Conservation (phyloP, 2,329 filamentous ascomycete species). For the Herpomyces periplanetae region DNA sequence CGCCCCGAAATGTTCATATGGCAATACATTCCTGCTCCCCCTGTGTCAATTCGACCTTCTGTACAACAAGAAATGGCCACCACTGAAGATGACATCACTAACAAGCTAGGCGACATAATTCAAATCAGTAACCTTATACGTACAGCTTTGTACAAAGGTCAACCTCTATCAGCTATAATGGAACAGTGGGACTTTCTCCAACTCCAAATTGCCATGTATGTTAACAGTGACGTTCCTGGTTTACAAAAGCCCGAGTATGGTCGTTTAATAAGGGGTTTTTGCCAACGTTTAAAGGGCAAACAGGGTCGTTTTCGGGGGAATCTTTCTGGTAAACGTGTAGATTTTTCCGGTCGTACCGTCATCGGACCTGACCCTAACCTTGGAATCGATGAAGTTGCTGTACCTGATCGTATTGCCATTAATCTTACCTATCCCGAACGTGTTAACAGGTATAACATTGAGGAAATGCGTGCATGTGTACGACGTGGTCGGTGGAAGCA, state of each 20-base stretch:
- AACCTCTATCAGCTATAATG: conserved; percentile 57
- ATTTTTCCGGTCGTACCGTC: conserved; percentile 86
- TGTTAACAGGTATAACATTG: conserved; percentile 45
- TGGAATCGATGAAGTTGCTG: conserved; percentile 63
- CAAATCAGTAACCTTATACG: conserved; percentile 62
- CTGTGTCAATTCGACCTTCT: conserved; percentile 68
- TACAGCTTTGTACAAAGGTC: conserved; percentile 40
- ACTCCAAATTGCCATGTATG: conserved; percentile 79
- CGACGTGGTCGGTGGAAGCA: conserved; percentile 34
- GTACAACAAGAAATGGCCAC: conserved; percentile 72
- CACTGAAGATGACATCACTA: conserved; percentile 82
- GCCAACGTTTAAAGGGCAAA: conserved; percentile 79
- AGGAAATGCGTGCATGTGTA: conserved; percentile 34
- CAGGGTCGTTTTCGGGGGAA: conserved; percentile 91
- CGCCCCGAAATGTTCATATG: conserved; percentile 89
- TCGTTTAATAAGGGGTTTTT: conserved; percentile 67
- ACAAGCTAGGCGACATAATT: conserved; percentile 83
- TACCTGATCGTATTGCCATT: conserved; percentile 65
- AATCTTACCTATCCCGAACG: conserved; percentile 83
- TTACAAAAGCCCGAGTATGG: conserved; percentile 57
- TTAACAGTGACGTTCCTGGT: conserved; percentile 80
- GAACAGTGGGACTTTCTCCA: conserved; percentile 96
- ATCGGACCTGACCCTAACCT: conserved; percentile 91
- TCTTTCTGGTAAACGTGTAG: conserved; percentile 82
- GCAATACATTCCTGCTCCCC: conserved; percentile 77